Conservation (phyloP, 805 yeast genomes). For the Hanseniaspora hatyaiensis region DNA sequence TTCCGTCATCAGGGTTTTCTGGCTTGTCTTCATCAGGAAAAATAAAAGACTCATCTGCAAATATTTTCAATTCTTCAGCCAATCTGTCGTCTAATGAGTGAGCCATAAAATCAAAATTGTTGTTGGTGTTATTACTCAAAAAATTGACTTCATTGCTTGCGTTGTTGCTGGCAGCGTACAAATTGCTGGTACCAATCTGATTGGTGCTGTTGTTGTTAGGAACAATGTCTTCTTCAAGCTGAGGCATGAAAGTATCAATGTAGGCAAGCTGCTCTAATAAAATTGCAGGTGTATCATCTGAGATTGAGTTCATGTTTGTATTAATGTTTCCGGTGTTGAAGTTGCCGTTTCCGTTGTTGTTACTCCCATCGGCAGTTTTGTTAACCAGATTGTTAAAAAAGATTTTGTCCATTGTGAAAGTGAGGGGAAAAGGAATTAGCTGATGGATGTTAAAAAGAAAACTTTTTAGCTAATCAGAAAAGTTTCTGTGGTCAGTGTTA, state of each 20-base stretch:
- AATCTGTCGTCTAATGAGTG: slow-evolving; percentile 37
- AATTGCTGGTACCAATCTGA: neutral
- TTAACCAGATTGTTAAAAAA: neutral
- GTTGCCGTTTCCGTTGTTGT: neutral
- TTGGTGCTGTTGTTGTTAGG: slow-evolving; percentile 16
- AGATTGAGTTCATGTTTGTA: neutral
- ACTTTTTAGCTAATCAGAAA: too few relatives aligned
- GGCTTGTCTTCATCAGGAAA: slow-evolving; percentile 73
- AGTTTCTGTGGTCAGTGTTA: too few relatives aligned
- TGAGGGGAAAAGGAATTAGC: neutral
- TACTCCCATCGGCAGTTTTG: neutral
- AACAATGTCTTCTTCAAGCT: slow-evolving; percentile 34
- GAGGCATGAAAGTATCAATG: slow-evolving; percentile 63
- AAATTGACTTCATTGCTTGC: neutral
- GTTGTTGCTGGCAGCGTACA: neutral
- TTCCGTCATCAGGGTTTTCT: slow-evolving; percentile 21
- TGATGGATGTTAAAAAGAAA: too few relatives aligned
- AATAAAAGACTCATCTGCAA: slow-evolving; percentile 69
- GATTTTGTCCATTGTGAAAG: slow-evolving; percentile 2
- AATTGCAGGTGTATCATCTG: slow-evolving; percentile 31
- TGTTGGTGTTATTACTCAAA: neutral
- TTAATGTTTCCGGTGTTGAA: slow-evolving; percentile 18
- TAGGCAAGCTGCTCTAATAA: slow-evolving; percentile 66
- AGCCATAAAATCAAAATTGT: slow-evolving; percentile 3
- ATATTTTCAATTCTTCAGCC: slow-evolving; percentile 61